These are phyloP conservation scores for Glomus cerebriforme DNA, from an alignment of 192 early-diverging fungal genomes.

Conservation along the genomic window DNA sequence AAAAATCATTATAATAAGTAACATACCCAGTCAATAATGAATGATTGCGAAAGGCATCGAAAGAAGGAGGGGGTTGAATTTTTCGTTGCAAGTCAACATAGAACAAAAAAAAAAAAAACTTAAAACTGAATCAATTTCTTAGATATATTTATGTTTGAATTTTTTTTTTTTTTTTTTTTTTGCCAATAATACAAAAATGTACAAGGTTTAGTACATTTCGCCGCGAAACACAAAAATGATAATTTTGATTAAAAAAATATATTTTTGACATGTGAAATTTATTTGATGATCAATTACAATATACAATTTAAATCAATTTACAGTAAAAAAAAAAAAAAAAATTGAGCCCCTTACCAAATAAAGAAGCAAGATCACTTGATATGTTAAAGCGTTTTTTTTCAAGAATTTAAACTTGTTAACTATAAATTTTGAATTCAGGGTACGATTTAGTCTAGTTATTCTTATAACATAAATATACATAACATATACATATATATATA, in stretches of 20 bases:
- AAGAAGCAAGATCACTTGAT: not conserved
- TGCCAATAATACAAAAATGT: not conserved
- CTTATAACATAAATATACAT: too few relatives aligned
- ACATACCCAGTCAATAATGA: not conserved
- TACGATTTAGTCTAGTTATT: not conserved
- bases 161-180: too few relatives aligned
- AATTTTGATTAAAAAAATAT: not conserved
- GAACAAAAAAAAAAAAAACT: not conserved
- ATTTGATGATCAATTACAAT: not conserved
- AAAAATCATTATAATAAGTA: not conserved
- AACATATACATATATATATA: too few relatives aligned
- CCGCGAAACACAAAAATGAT: not conserved
- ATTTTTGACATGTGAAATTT: slow-evolving; percentile 27
- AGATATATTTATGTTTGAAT: slow-evolving; percentile 23
- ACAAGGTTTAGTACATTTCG: not conserved
- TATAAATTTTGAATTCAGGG: not conserved
- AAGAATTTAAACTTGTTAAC: not conserved
- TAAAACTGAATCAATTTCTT: not conserved
- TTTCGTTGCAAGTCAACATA: slow-evolving; percentile 19
- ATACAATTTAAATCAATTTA: not conserved
- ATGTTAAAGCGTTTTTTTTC: too few relatives aligned
- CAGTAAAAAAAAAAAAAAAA: not conserved
- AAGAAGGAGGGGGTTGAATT: not conserved
- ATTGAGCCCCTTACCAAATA: not conserved
- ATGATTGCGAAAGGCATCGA: slow-evolving; percentile 21